These are phyloP conservation scores for Penicillium concentricum DNA, from an alignment of 2,329 filamentous ascomycete species.

Conservation along the genomic window DNA sequence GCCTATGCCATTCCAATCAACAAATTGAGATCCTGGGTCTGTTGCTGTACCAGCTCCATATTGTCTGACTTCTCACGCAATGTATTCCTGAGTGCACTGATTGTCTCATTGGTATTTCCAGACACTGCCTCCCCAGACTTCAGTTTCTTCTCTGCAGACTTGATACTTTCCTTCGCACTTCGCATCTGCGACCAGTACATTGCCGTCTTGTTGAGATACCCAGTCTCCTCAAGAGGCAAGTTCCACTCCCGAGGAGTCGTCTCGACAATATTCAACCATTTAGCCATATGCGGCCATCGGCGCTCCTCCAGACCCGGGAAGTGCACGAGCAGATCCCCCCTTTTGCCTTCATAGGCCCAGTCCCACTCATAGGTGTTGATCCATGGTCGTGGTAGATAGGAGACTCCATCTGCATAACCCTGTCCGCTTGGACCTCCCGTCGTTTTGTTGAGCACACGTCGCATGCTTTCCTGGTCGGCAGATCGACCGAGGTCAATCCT, in stretches of 20 bases:
- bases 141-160: background rate
- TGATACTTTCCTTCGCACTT: background rate
- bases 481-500: constrained; percentile 19
- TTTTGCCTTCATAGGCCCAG: constrained; percentile 27
- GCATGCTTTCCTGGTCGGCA: constrained; percentile 25
- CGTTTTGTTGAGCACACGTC: constrained; percentile 20
- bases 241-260: constrained; percentile 21
- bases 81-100: background rate
- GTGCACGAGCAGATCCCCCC: constrained; percentile 32
- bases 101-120: background rate
- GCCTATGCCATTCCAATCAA: background rate
- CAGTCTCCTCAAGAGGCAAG: constrained; percentile 23
- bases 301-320: constrained; percentile 28
- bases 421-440: constrained; percentile 13
- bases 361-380: constrained; percentile 30
- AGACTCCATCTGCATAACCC: constrained; percentile 17
- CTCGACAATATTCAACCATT: constrained; percentile 27
- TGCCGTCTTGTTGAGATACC: constrained; percentile 16
- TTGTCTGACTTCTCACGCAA: constrained; percentile 1
- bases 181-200: constrained; percentile 22
- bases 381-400: constrained; percentile 26
- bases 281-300: constrained; percentile 27
- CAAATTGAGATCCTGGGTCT: constrained; percentile 1
- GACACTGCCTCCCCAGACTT: background rate
- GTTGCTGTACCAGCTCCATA: background rate